These are phyloP conservation scores for Pleoardoris graminearum DNA, from an alignment of 2,329 filamentous ascomycete species.

Conservation along the genomic window DNA sequence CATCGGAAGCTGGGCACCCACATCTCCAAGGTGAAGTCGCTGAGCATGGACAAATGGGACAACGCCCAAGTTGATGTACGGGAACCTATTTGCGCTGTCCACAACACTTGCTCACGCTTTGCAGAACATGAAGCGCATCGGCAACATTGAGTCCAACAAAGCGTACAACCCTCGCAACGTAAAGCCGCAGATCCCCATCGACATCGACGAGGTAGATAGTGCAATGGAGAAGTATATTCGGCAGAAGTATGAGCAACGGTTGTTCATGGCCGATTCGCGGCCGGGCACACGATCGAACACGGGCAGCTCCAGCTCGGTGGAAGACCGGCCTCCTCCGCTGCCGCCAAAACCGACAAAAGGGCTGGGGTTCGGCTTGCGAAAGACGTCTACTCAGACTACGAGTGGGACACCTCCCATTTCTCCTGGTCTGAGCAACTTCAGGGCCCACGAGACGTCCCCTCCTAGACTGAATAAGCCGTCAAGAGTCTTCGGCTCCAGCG, in stretches of 20 bases:
- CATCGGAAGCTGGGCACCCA: slow-evolving; percentile 97
- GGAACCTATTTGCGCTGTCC: slow-evolving; percentile 13
- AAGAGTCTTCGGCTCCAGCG: slow-evolving; percentile 66
- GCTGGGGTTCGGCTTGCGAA: slow-evolving; percentile 68
- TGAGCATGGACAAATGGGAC: slow-evolving; percentile 98
- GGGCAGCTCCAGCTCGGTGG: slow-evolving; percentile 57
- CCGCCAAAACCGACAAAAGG: slow-evolving; percentile 64
- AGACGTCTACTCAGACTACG: slow-evolving; percentile 70
- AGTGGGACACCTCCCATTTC: slow-evolving; percentile 53
- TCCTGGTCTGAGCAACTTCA: slow-evolving; percentile 38
- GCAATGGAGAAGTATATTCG: slow-evolving; percentile 95
- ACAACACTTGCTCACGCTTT: slow-evolving; percentile 17
- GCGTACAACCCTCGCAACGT: slow-evolving; percentile 85
- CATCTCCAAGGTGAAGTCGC: slow-evolving; percentile 96
- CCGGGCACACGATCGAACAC: slow-evolving; percentile 57
- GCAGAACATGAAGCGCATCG: slow-evolving; percentile 91
- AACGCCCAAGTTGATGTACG: slow-evolving; percentile 93
- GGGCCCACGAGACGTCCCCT: slow-evolving; percentile 36
- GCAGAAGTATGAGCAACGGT: slow-evolving; percentile 81
- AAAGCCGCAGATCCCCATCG: slow-evolving; percentile 81
- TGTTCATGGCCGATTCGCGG: slow-evolving; percentile 48
- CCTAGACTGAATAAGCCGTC: slow-evolving; percentile 66
- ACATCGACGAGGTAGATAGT: slow-evolving; percentile 88
- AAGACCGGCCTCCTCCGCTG: slow-evolving; percentile 60
- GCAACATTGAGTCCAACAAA: slow-evolving; percentile 84